phyloP scores from a whole-genome alignment of 257 asterid species.

The Scutellaria barbata region DNA sequence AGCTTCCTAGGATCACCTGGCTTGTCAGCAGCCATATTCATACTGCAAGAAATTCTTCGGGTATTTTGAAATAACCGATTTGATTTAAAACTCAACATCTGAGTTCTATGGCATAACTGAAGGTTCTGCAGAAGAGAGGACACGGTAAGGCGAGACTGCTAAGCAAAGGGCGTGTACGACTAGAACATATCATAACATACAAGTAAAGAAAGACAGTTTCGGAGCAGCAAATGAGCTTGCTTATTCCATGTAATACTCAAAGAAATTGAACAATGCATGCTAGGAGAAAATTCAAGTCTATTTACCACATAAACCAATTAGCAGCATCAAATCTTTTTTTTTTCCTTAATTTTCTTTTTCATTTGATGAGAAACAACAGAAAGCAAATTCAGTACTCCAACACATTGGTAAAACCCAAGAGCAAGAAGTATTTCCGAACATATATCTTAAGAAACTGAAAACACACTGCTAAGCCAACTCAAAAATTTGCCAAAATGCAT shows the following conservation, averaged over 20 bases:
- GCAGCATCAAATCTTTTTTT: background rate
- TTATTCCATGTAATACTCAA: background rate
- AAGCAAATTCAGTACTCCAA: background rate
- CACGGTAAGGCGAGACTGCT: constrained; percentile 1
- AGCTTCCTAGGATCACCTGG: constrained; percentile 58
- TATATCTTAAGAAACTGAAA: background rate
- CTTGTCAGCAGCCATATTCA: constrained; percentile 69
- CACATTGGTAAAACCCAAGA: no score
- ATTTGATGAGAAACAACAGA: background rate
- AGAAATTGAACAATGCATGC: no score
- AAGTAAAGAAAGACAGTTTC: background rate
- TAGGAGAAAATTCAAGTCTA: background rate
- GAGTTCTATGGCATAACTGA: constrained; percentile 39
- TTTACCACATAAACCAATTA: background rate
- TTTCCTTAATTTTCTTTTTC: background rate
- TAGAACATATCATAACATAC: background rate
- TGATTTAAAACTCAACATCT: constrained; percentile 44
- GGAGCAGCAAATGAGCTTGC: constrained; percentile 1
- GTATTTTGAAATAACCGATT: constrained; percentile 34
- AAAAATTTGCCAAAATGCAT: background rate
- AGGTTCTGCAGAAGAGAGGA: constrained; percentile 47
- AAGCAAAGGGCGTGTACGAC: background rate
- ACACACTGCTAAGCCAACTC: background rate
- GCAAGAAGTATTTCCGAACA: no score
- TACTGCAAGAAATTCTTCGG: constrained; percentile 47